phyloP scores from a whole-genome alignment of 2,329 filamentous ascomycete genomes.

The Calonectria hongkongensis region DNA sequence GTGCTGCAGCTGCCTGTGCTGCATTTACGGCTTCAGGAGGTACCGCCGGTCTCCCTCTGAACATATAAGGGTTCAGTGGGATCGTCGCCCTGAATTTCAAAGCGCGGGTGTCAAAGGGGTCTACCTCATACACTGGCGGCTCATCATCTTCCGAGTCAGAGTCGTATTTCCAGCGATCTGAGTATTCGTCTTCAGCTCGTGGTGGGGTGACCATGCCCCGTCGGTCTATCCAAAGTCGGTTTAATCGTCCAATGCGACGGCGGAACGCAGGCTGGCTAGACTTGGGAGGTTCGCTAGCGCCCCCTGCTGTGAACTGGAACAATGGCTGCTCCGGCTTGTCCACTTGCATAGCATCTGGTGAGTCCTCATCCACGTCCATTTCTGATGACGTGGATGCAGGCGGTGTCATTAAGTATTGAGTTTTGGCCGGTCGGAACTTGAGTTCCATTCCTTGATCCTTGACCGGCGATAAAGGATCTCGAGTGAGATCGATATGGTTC shows the following conservation, averaged over 20 bases:
- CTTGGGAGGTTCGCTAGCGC: conserved; percentile 62
- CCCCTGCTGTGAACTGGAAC: conserved; percentile 68
- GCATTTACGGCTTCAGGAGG: conserved; percentile 54
- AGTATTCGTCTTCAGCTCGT: conserved; percentile 66
- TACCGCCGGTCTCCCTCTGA: conserved; percentile 61
- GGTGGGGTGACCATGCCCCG: conserved; percentile 76
- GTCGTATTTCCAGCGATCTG: conserved; percentile 90
- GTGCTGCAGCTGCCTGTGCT: conserved; percentile 24
- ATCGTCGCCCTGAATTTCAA: conserved; percentile 78
- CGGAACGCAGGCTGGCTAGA: conserved; percentile 81
- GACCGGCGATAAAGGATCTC: conserved; percentile 87
- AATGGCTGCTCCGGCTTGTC: conserved; percentile 61
- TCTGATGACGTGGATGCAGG: conserved; percentile 74
- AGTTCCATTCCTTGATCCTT: conserved; percentile 77
- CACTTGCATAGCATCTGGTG: conserved; percentile 65
- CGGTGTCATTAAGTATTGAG: conserved; percentile 81
- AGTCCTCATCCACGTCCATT: conserved; percentile 74
- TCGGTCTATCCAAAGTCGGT: conserved; percentile 91
- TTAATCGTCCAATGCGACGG: conserved; percentile 88
- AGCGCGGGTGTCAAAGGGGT: conserved; percentile 79
- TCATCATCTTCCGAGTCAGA: conserved; percentile 91
- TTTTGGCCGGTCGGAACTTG: conserved; percentile 82
- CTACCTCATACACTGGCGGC: conserved; percentile 82
- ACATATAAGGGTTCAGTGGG: conserved; percentile 67
- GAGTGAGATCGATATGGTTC: conserved; percentile 90